These are phyloP conservation scores for Paxillus rubicundulus DNA, from an alignment of 768 basidiomycete genomes.

Conservation along the genomic window DNA sequence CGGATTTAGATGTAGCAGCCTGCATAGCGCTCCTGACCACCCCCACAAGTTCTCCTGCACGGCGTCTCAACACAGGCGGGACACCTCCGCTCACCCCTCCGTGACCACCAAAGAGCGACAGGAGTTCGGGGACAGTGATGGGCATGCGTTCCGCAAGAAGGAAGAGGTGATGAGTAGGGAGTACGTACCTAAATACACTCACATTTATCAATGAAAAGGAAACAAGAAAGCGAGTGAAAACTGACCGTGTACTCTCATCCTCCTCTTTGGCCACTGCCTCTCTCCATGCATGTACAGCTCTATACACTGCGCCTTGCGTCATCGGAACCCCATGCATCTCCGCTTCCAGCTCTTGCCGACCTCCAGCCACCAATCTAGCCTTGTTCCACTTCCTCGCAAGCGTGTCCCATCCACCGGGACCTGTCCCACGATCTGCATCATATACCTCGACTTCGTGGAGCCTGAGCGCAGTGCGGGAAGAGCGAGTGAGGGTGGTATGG, in stretches of 20 bases:
- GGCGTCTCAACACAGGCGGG: conserved; percentile 60
- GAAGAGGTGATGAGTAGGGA: conserved; percentile 75
- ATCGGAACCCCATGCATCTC: conserved; percentile 28
- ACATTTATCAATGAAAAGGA: background rate
- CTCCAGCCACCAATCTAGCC: conserved; percentile 34
- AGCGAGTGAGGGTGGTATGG: conserved; percentile 64
- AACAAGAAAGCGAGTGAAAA: conserved; percentile 3
- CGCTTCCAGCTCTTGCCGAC: conserved; percentile 31
- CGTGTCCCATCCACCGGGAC: conserved; percentile 73
- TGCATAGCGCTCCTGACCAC: conserved; percentile 52
- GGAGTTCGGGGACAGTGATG: conserved; percentile 57
- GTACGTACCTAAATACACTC: conserved; percentile 52
- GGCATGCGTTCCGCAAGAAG: conserved; percentile 70
- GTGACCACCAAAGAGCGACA: conserved; percentile 49
- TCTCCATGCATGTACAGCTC: conserved; percentile 77
- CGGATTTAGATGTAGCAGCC: conserved; percentile 8
- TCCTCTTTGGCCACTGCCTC: conserved; percentile 75
- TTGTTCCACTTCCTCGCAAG: conserved; percentile 86
- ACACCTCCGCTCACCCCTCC: conserved; percentile 34
- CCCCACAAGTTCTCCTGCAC: conserved; percentile 62
- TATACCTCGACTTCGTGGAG: conserved; percentile 70
- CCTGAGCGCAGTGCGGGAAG: conserved; percentile 72
- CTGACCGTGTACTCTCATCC: conserved; percentile 82
- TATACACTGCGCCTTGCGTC: conserved; percentile 63
- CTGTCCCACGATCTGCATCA: conserved; percentile 60